Percentiles rank a stretch among this genome's conserved stretches.
Evolutionary conservation across 192 early-diverging fungal species (phyloP).

Genomic region (Backusella psychrophila): DNA sequence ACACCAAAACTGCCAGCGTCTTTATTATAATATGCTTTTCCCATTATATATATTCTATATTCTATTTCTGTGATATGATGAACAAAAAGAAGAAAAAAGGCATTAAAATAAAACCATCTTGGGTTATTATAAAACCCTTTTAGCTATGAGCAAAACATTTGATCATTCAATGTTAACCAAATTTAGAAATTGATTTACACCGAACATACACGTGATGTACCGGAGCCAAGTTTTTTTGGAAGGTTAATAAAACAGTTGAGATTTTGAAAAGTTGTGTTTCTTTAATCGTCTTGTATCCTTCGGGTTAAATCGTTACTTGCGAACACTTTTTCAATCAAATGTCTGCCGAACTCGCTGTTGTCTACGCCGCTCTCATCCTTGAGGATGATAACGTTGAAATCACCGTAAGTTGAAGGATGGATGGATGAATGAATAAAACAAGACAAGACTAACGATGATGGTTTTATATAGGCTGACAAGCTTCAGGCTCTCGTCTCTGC

Average conservation of each 20-base stretch:
- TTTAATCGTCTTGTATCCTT: conserved; percentile 19
- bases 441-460: neutral
- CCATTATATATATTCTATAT: neutral
- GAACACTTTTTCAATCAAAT: conserved; percentile 10
- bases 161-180: neutral
- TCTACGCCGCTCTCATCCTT: conserved; percentile 97
- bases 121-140: neutral
- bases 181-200: neutral
- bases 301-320: conserved; percentile 19
- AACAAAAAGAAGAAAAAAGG: neutral
- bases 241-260: neutral
- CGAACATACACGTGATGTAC: neutral
- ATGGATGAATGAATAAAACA: neutral
- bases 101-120: neutral
- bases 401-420: conserved; percentile 65
- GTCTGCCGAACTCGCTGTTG: conserved; percentile 82
- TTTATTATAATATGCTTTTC: neutral
- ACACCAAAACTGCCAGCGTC: conserved; percentile 9
- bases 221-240: neutral
- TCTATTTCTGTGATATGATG: neutral
- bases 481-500: conserved; percentile 85
- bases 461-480: conserved; percentile 78
- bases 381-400: conserved; percentile 96
- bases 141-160: neutral
- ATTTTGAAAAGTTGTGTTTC: neutral